Conservation (phyloP, 805 yeast species). For the Zygoascus biomembranicola region DNA sequence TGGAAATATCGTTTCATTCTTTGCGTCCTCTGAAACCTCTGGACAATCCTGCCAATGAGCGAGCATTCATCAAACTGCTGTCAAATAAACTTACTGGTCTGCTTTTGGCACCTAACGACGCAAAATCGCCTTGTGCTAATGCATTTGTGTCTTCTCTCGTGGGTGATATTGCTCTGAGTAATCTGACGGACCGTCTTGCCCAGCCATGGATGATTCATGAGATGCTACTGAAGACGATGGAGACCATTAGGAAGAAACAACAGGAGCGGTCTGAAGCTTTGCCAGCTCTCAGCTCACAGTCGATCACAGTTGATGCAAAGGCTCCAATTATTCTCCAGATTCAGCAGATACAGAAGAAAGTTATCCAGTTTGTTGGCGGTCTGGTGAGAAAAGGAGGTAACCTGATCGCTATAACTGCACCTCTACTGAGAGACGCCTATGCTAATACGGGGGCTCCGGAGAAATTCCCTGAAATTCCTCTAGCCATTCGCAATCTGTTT, state of each 20-base stretch:
- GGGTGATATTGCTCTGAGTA: slow-evolving; percentile 36
- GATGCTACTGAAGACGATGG: slow-evolving; percentile 26
- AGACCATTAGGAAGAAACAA: neutral
- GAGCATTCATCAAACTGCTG: slow-evolving; percentile 31
- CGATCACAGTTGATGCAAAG: neutral
- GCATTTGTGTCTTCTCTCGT: slow-evolving; percentile 35
- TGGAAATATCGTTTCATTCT: slow-evolving; percentile 30
- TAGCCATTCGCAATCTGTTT: slow-evolving; percentile 8
- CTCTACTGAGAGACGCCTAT: neutral
- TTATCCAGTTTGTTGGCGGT: neutral
- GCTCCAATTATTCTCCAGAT: neutral
- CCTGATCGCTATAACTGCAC: neutral
- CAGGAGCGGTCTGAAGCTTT: neutral
- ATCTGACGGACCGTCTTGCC: slow-evolving; percentile 36
- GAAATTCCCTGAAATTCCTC: neutral
- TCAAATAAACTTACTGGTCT: slow-evolving; percentile 29
- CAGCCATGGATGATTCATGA: slow-evolving; percentile 49
- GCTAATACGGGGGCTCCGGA: neutral
- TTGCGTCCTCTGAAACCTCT: slow-evolving; percentile 31
- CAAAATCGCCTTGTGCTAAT: slow-evolving; percentile 33
- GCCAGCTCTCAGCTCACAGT: neutral
- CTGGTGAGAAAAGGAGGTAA: neutral
- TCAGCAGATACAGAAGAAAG: neutral
- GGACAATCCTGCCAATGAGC: slow-evolving; percentile 19
- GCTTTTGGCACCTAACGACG: slow-evolving; percentile 35